Conservation (phyloP, 2,329 filamentous ascomycete species). For the Talaromyces pinophilus region DNA sequence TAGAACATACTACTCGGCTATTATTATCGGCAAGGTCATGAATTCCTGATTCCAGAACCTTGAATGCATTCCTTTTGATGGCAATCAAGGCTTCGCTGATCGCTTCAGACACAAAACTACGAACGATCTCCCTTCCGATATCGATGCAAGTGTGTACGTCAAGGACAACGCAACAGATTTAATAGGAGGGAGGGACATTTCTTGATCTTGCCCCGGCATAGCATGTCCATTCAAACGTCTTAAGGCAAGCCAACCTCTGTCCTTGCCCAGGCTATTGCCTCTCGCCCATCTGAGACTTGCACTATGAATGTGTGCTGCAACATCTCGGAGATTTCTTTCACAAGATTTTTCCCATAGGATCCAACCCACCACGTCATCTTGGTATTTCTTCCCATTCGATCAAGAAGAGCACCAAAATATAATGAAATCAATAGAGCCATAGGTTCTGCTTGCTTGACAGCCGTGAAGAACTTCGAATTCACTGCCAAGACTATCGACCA, state of each 20-base stretch:
- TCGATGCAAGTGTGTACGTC: neutral
- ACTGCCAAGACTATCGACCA: neutral
- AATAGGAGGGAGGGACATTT: neutral
- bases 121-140: neutral
- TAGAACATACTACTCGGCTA: neutral
- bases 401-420: neutral
- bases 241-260: neutral
- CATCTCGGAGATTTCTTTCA: neutral
- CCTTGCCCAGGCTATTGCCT: neutral
- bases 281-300: neutral
- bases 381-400: neutral
- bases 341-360: neutral
- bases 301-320: neutral
- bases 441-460: neutral
- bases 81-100: neutral
- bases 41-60: neutral
- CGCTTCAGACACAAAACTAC: neutral
- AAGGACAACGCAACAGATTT: neutral
- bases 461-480: neutral
- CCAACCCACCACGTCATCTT: neutral
- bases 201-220: neutral
- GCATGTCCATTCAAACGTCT: neutral
- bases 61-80: neutral
- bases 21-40: neutral
- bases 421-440: neutral